These are phyloP conservation scores for Setaria viridis DNA, from an alignment of 202 grass and related monocot species.

Conservation along the genomic window DNA sequence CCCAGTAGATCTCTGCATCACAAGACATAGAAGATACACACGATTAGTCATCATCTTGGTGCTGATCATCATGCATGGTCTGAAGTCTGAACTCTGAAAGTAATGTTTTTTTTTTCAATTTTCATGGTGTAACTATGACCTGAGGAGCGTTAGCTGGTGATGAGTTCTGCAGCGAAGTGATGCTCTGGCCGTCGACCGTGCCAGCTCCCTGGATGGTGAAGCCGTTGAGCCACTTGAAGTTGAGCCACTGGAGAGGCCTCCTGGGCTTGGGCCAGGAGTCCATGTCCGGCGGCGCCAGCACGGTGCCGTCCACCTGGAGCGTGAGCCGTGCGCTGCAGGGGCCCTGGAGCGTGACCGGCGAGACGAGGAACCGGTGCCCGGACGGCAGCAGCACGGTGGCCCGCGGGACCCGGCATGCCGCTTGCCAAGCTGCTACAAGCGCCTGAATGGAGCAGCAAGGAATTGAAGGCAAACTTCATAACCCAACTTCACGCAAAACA, in stretches of 20 bases:
- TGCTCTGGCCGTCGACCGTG: slow-evolving; percentile 63
- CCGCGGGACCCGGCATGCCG: slow-evolving; percentile 52
- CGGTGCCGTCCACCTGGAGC: slow-evolving; percentile 74
- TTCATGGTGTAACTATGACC: slow-evolving; percentile 31
- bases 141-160: slow-evolving; percentile 17
- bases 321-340: slow-evolving; percentile 63
- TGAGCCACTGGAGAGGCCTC: slow-evolving; percentile 72
- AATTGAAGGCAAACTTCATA: too few species aligned
- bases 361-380: slow-evolving; percentile 56
- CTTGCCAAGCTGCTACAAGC: slow-evolving; percentile 68
- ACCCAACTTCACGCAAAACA: too few species aligned
- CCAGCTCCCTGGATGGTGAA: slow-evolving; percentile 73
- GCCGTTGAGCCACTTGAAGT: slow-evolving; percentile 71
- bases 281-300: slow-evolving; percentile 59
- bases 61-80: background rate
- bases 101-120: background rate
- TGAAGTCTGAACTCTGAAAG: background rate
- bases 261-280: slow-evolving; percentile 49
- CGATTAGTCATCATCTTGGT: background rate
- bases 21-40: background rate
- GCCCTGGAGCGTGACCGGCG: slow-evolving; percentile 64
- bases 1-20: slow-evolving; percentile 16
- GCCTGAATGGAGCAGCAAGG: slow-evolving; percentile 41
- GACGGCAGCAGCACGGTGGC: slow-evolving; percentile 61
- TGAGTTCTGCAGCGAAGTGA: background rate